Evolutionary conservation across 129 eudicot species (phyloP), one percentile per base, ranked within the genome.

Genomic region (Flaveria brownii): DNA sequence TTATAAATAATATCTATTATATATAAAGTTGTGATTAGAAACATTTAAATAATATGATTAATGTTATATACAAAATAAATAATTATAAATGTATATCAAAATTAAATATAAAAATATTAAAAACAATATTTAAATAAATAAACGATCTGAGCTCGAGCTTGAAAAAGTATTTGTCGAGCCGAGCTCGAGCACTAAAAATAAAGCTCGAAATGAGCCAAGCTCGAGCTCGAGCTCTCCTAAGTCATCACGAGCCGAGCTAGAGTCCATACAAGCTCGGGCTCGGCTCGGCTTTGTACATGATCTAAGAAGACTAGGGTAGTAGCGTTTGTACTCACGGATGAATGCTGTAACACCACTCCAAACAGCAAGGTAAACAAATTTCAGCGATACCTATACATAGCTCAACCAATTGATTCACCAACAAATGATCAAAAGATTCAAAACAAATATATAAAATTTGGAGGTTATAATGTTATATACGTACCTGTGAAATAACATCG

Each of bases 271-370:
- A 45, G 13, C 50, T 49, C 54, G 14, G 5, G 17, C n/a, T 2
- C 54, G 4, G 3, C n/a, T 49, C 54, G 6, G 55, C 5, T 2
- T 13, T 50, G 55, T 14, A 50, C 55, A 12, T 50, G 20, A 7
- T 16, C 39, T 63, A 73, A 15, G 16, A 68, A 42, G 33, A 16
- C 6, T 26, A 7, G 13, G 42, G 20, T 9, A 13, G 26, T 10
- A 42, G 50, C n/a, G 26, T 39, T 10, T 68, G 52, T 54, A 80
- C 98, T 93, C 82, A 93, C 97, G 98, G 22, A 93, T 78, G 71
- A 88, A 90, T 51, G 92, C 81, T 33, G 91, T 91, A 1, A 75
- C 81, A 17, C 96, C 97, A 59, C 87, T 81, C 52, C 96, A 96
- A 51, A 75, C 4, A n/a, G 91, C 98, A 72, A 93, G 78, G 80